Evolutionary conservation across 148 eudicot species (phyloP).

Genomic region (Chenopodium quinoa): DNA sequence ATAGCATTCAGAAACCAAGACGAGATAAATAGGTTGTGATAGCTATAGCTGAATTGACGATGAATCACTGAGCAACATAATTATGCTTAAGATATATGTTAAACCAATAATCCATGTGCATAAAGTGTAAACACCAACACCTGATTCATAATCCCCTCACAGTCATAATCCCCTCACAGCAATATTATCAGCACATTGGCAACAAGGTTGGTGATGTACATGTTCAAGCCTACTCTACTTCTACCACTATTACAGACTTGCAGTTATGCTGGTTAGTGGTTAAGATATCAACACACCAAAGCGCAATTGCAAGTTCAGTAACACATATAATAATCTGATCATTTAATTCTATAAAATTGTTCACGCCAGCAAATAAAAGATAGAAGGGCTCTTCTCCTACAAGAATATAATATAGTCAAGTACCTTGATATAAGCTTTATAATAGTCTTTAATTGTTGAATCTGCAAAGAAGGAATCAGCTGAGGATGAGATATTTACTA

Average conservation of each 20-base stretch:
- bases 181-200: background rate
- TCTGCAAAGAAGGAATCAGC: slow-evolving; percentile 49
- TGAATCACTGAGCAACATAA: background rate
- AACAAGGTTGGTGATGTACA: background rate
- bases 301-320: background rate
- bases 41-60: background rate
- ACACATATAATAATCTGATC: background rate
- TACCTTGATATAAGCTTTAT: slow-evolving; percentile 52
- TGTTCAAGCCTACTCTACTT: background rate
- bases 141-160: background rate
- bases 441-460: slow-evolving; percentile 39
- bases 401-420: background rate
- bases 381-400: background rate
- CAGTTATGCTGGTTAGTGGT: background rate
- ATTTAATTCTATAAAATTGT: background rate
- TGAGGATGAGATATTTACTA: slow-evolving; percentile 35
- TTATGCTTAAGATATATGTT: background rate
- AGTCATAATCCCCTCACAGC: background rate
- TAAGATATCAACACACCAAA: background rate
- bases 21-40: background rate
- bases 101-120: background rate
- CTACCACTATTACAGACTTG: background rate
- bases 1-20: slow-evolving; percentile 2
- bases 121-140: background rate
- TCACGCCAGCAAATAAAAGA: background rate